Evolutionary conservation across 1,284 basidiomycete species (phyloP), one percentile per base, ranked within the genome.

Genomic region (Abortiporus biennis): DNA sequence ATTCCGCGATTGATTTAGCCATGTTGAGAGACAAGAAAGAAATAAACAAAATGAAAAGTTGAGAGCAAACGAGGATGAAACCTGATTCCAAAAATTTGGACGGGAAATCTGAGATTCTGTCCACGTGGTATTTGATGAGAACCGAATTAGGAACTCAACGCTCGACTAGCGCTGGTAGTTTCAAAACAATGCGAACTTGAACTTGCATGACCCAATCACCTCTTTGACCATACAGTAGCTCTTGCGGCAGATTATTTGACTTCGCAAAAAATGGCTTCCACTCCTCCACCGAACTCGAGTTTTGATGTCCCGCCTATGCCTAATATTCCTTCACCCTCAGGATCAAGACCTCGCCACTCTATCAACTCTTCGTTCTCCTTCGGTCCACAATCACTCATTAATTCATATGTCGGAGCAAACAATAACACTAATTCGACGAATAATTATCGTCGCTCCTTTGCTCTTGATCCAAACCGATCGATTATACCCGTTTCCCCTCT

Each of bases 311-410:
- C 58, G 0, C 47, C 62, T 2, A 50, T 62, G 2, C 55, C 59
- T 9, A 48, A 47, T 31, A 42, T 64, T 15, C 58, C 59, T 3
- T 64, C 65, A 6, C 65, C 73, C 8, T 72, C 75, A 17, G 64
- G 71, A 32, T 72, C 75, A 33, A 69, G 76, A 43, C 72, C 80
- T 38, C 59, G 65, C 24, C 71, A 71, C 40, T 88, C 85, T 6
- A 74, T 90, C 32, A 80, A 82, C 53, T 82, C 82, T 11, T 85
- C 85, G 3, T 91, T 90, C 66, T 89, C 87, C 1, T 85, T 88
- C 54, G 85, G 80, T 19, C 86, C 86, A 12, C 78, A 83, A 52
- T 73, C 76, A 13, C 71, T 88, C 17, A 70, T 85, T 25, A 76
- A 83, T 56, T 81, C 81, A 0, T 78, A 80, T 49, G 64, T 75